Base-by-base conservation (phyloP, 768 basidiomycete species). In the Podaxis rugospora region DNA sequence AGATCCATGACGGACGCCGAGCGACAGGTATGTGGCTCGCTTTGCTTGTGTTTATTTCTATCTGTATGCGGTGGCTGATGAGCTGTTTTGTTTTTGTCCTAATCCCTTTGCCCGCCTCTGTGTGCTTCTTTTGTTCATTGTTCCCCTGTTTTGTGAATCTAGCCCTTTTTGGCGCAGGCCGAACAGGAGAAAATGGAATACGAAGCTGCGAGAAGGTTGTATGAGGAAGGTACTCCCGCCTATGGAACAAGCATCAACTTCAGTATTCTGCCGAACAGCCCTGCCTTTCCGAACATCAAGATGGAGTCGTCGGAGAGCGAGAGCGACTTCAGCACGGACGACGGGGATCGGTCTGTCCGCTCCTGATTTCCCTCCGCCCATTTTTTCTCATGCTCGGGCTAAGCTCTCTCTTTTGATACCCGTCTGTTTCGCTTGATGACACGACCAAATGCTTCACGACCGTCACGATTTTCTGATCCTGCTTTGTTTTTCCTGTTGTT, bases 121-220 rank as follows among this genome's bases (percentile, higher is more conserved):
- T 40, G 25, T 55, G 28, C 36, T 51, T 57, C 52, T 59, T 61
- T 54, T 52, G 36, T 44, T 35, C 62, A 62, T 64, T 68, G 23
- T 72, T 52, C 51, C 62, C 55, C 42, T 62, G 28, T 62, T 59
- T 53, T 52, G 27, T 35, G 13, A 27, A 18, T 57, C 37, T 64
- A 96, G 93, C 94, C 95, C 0, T 97, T 93, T 80, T 80, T 97
- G 44, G 89, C 90, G 14, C 93, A 93, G 73, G 95, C 94, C 13
- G 94, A 96, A 72, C 89, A 92, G 70, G 94, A 96, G 82, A 96
- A 96, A 77, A 86, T 93, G 76, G 90, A 93, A 66, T 96, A 96
- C 73, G 93, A 95, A 69, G 82, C 86, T 36, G 90, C 93, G 37
- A 80, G 92, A 49, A 84, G 90, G 72, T 66, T 93, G 52, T 97